Base-by-base conservation (phyloP, 1,139 yeast genomes). In the Lizanozyma gosingica region DNA sequence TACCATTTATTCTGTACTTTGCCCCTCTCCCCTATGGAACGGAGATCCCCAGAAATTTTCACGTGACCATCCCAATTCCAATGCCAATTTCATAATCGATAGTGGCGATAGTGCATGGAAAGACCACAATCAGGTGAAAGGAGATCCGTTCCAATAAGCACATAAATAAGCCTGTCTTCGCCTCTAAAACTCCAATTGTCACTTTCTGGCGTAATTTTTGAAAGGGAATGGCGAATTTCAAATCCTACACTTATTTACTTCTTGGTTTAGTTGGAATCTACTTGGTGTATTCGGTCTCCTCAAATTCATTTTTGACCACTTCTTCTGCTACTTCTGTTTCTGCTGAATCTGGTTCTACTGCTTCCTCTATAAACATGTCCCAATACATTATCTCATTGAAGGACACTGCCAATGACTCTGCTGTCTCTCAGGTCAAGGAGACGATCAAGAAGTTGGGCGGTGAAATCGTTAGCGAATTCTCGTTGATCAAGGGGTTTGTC, bases 401-500 rank as follows among this genome's bases (percentile, higher is more conserved):
- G 29, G 29, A 22, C 6, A 22, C 6, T 22, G 29, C 29, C 29
- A 11, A 22, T 22, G 29, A 22, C 11, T 22, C 29, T 22, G 29
- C 29, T 11, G 11, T 22, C 11, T 6, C 29, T 6, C 6, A 22
- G 29, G 29, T 70, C 44, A 63, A 70, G 49, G 44, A 51, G 39
- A 60, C 61, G 49, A 50, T 70, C 44, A 34, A 47, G 33, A 69
- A 68, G 36, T 53, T 78, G 39, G 90, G 90, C 32, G 92, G 88
- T 39, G 65, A 65, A 40, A 71, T 83, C 52, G 72, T 76, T 43
- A 78, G 76, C 47, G 86, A 82, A 51, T 82, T 74, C 60, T 63
- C 73, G 40, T 65, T 83, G 57, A 79, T 83, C 63, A 81, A 81
- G 64, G 90, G 87, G 1, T 81, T 78, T 51, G 65, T 62, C 39